Percentiles rank a stretch among this genome's conserved stretches.
Conservation (phyloP, 2,329 filamentous ascomycete genomes). For the Dactylellina parvicollis region DNA sequence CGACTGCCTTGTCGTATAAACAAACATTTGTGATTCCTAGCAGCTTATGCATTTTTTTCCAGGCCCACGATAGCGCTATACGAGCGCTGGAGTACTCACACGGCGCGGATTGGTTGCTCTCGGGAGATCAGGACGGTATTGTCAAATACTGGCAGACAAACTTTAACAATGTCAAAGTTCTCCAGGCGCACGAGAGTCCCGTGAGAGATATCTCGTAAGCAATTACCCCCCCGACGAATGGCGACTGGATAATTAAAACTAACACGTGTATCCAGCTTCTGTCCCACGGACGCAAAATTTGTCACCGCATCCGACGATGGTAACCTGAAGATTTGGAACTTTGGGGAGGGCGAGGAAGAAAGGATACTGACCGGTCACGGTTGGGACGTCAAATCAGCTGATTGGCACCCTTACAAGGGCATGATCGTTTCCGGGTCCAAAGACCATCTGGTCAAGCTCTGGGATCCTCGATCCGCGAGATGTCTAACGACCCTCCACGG, state of each 20-base stretch:
- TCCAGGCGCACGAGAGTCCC: conserved; percentile 88
- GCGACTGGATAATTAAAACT: background rate
- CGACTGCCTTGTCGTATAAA: background rate
- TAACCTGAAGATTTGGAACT: conserved; percentile 94
- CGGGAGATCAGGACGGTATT: conserved; percentile 90
- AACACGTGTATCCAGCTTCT: conserved; percentile 67
- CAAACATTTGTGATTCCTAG: background rate
- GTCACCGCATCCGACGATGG: conserved; percentile 95
- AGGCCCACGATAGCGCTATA: conserved; percentile 88
- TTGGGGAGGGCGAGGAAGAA: conserved; percentile 84
- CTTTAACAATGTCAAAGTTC: conserved; percentile 97
- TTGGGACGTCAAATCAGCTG: conserved; percentile 96
- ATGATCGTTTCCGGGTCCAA: conserved; percentile 95
- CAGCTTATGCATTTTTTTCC: background rate
- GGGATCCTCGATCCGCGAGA: conserved; percentile 91
- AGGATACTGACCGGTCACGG: conserved; percentile 89
- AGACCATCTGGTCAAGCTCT: conserved; percentile 95
- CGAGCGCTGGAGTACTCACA: conserved; percentile 87
- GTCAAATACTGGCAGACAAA: conserved; percentile 99
- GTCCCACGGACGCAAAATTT: conserved; percentile 93
- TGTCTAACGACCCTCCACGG: conserved; percentile 94
- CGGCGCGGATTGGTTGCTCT: conserved; percentile 95
- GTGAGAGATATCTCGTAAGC: conserved; percentile 79
- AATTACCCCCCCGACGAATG: background rate
- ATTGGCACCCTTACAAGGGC: conserved; percentile 97